These are phyloP conservation scores for Stemphylium vesicarium DNA, from an alignment of 2,329 filamentous ascomycete genomes.

Conservation along the genomic window DNA sequence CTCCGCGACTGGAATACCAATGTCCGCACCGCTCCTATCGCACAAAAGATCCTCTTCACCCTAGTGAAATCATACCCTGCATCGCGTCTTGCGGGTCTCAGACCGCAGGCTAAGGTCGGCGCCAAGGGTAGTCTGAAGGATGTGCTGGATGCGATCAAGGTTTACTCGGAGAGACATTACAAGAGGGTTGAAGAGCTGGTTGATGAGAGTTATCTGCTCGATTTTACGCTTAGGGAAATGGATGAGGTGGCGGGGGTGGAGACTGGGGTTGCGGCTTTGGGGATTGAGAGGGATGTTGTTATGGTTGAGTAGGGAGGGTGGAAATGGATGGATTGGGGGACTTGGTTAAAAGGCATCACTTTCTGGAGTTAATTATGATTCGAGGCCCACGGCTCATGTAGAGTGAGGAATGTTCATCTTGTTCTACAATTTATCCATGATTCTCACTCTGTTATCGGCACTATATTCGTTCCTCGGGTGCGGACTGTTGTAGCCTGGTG, in stretches of 20 bases:
- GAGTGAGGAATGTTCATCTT: too few relatives aligned
- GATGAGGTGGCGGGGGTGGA: slow-evolving; percentile 63
- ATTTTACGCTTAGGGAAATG: slow-evolving; percentile 94
- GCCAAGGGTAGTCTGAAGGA: slow-evolving; percentile 67
- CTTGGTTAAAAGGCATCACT: not conserved
- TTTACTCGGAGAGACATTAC: slow-evolving; percentile 94
- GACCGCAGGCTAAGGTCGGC: slow-evolving; percentile 40
- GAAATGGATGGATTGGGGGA: too few relatives aligned
- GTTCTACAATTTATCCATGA: too few relatives aligned
- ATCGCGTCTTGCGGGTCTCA: slow-evolving; percentile 74
- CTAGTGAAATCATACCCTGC: slow-evolving; percentile 83
- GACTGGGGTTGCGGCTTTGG: slow-evolving; percentile 33
- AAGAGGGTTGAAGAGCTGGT: slow-evolving; percentile 85
- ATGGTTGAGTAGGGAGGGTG: slow-evolving; percentile 37
- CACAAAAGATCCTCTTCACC: slow-evolving; percentile 82
- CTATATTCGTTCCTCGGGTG: too few relatives aligned
- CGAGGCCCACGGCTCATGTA: too few relatives aligned
- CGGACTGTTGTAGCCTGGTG: too few relatives aligned
- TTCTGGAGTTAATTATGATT: too few relatives aligned
- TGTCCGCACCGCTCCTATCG: slow-evolving; percentile 80
- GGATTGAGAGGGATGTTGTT: slow-evolving; percentile 35
- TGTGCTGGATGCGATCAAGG: slow-evolving; percentile 82
- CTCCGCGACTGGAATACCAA: slow-evolving; percentile 98
- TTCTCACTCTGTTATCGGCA: too few relatives aligned
- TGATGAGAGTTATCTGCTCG: slow-evolving; percentile 92